phyloP scores from a whole-genome alignment of 164 flowering plant genomes.

The Kingdonia uniflora region DNA sequence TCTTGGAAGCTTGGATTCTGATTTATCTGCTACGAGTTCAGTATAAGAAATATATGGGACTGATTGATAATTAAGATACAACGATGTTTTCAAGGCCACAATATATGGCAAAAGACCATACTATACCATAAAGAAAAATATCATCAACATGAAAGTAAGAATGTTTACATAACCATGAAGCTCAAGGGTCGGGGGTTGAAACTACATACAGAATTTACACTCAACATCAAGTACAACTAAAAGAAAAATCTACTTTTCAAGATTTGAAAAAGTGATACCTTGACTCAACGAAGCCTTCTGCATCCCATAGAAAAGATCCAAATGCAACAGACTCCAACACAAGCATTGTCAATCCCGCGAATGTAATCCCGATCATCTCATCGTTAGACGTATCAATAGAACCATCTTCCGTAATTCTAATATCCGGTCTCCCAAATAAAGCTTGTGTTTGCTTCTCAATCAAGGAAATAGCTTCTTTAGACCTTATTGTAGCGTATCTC shows the following conservation, averaged over 20 bases:
- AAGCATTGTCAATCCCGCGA: conserved; percentile 70
- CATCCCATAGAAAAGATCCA: conserved; percentile 89
- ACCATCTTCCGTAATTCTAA: conserved; percentile 55
- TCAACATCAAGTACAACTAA: not conserved
- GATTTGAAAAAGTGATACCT: conserved; percentile 50
- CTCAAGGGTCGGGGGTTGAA: not conserved
- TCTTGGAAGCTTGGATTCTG: too few relatives aligned
- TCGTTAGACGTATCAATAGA: conserved; percentile 56
- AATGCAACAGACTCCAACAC: conserved; percentile 85
- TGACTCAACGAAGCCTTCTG: conserved; percentile 68
- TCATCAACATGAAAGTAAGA: too few relatives aligned
- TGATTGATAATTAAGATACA: too few relatives aligned
- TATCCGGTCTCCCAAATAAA: conserved; percentile 82
- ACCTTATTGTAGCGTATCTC: conserved; percentile 78
- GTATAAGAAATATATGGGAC: too few relatives aligned
- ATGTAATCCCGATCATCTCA: conserved; percentile 45
- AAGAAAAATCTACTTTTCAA: conserved; percentile 12
- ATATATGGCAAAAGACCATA: too few relatives aligned
- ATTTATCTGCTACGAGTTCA: too few relatives aligned
- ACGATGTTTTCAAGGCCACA: too few relatives aligned
- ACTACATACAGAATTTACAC: conserved; percentile 3
- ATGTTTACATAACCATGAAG: too few relatives aligned
- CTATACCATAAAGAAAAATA: too few relatives aligned
- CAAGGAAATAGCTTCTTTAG: conserved; percentile 75
- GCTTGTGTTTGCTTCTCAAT: conserved; percentile 93